Base-by-base conservation (phyloP, 345 rosid genomes). In the Acer yangbiense region DNA sequence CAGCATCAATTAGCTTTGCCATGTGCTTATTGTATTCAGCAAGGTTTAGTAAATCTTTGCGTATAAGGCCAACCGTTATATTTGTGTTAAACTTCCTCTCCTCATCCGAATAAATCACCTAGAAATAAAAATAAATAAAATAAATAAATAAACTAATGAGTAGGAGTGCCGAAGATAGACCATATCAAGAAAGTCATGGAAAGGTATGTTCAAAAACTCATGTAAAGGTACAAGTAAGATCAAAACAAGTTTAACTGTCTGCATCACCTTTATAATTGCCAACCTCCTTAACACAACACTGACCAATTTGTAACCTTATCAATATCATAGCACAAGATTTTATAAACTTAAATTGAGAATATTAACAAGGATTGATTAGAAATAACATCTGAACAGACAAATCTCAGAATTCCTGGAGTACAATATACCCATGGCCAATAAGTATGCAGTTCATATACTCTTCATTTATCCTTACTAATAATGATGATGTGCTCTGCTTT, bases 101-200 rank as follows among this genome's bases (percentile, higher is more conserved):
- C 76, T 84, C 87, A 17, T 81, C 82, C 3, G 83, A 84, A 39
- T 84, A 84, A 76, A 81, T 81, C 20, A 84, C 82, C 87, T 84
- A 84, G 12, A 21, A 63, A 1, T 14, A 3, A 54, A 54, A 17
- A 54, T 4, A 17, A 17, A 55, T 4, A 55, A 55, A 2, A 57
- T 1, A 57, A 57, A 25, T 11, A 27, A 67, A 35, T 1, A 3
- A 6, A 17, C 50, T 9, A 39, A 67, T 67, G 21, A 17, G 50
- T 41, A 35, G 70, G 1, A 1, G 52, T 2, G 41, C 25, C 39
- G 25, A 63, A 23, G 12, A 48, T 11, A 25, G 41, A 44, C 20
- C 9, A 8, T 58, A 58, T 65, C 43, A 65, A 32, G 43, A 29
- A 65, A 32, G 20, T 9, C 16, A 64, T 11, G 14, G 68, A 27